A percentile compares a stretch with the other conserved stretches of the same genome.
Evolutionary conservation across 73 alveolate species (phyloP).

Genomic region (Symbiodinium natans): DNA sequence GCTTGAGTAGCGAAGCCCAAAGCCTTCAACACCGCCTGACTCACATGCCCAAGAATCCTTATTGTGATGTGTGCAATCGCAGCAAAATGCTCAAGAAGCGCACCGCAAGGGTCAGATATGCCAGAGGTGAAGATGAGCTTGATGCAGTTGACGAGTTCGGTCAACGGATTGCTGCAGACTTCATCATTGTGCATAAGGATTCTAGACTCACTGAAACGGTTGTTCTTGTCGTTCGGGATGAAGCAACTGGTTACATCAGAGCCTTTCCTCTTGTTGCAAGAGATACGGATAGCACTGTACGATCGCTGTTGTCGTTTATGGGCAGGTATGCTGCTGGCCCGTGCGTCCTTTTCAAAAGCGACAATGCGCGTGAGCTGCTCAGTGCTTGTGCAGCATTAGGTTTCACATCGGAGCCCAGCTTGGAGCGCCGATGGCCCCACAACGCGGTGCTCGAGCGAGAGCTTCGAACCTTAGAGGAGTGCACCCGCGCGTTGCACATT

Average conservation of each 20-base stretch:
- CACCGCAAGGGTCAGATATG: background rate
- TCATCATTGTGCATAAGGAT: background rate
- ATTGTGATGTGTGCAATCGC: background rate
- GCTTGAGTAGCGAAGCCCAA: slow-evolving; percentile 19
- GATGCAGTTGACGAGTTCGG: background rate
- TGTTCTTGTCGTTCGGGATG: background rate
- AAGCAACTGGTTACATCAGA: background rate
- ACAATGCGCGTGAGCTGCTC: background rate
- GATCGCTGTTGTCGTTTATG: background rate
- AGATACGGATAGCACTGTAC: background rate
- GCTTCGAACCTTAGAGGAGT: background rate
- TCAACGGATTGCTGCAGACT: background rate
- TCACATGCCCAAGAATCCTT: slow-evolving; percentile 2
- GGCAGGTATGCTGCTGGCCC: background rate
- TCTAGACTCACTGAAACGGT: background rate
- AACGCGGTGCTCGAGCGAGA: slow-evolving; percentile 15
- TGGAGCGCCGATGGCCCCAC: background rate
- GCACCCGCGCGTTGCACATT: background rate
- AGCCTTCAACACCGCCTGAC: background rate
- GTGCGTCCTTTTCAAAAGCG: background rate
- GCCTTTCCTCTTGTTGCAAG: background rate
- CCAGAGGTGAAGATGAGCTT: background rate
- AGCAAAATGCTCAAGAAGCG: background rate
- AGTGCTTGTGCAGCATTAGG: background rate
- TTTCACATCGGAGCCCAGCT: background rate